Base-by-base conservation (phyloP, 2,329 filamentous ascomycete genomes). In the Fusarium fujikuroi region DNA sequence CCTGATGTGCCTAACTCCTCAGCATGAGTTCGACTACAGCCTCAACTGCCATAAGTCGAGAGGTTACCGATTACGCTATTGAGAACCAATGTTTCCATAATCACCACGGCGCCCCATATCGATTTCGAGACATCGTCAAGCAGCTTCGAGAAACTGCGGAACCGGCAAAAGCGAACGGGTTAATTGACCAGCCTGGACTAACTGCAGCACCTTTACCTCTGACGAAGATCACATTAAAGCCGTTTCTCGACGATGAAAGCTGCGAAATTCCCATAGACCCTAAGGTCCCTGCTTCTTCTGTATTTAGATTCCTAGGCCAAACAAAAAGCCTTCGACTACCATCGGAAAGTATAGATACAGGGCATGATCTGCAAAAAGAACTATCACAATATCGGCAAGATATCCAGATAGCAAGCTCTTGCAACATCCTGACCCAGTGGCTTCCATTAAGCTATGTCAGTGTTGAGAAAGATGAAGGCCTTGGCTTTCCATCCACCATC, bases 371-470 rank as follows among this genome's bases (percentile, higher is more conserved):
- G 10, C 63, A 66, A 8, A 62, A 53, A 9, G 79, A 82, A 50
- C 9, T 74, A 16, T 62, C 68, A 30, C 62, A 78, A 23, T 76
- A 80, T 52, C 19, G 72, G 21, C 25, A 42, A 4, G 60, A 72
- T 10, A 60, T 81, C 28, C 59, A 47, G 9, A 23, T 53, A 19
- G 76, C 74, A 59, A 59, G 36, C 19, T 60, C 60, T 28, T 74
- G 76, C 59, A 66, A 76, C 49, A 57, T 81, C 7, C 54, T 72
- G 8, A 43, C 44, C 1, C 63, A 77, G 43, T 83, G 80, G 79
- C 76, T 83, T 16, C 81, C 81, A 18, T 57, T 83, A 2, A 70
- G 60, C 21, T 52, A 73, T 9, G 66, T 77, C 11, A 63, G 69
- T 25, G 8, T 32, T 10, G 73, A 76, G 3, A 76, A 70, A 5